Base-by-base conservation (phyloP, 495 filamentous ascomycete species). In the Rhypophila decipiens region DNA sequence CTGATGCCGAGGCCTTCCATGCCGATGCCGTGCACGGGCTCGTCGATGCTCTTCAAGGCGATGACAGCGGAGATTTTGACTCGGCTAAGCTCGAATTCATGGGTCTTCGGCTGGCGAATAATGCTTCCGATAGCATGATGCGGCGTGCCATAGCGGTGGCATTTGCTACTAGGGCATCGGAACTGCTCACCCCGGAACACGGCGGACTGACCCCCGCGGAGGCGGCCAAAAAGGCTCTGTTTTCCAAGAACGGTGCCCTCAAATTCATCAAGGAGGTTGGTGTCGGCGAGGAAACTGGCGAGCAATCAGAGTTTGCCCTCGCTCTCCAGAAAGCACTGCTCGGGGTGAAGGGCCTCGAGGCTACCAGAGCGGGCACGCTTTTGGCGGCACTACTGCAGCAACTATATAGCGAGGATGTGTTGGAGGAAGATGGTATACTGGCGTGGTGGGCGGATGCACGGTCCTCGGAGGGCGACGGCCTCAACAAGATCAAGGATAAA, bases 1-100 rank as follows among this genome's bases (percentile, higher is more conserved):
- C 63, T 36, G 54, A 54, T 39, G 60, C 57, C 24, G 87, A 82
- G 3, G 79, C 82, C 13, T 97, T 96, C 77, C 87, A 96, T 56
- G 74, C 84, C 36, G 93, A 97, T 47, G 93, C 94, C 10, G 82
- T 88, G 2, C 72, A 78, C 55, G 93, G 87, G 51, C 76, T 97
- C 22, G 77, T 90, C 38, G 88, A 95, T 56, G 83, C 88, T 35
- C 72, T 99, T 31, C 70, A 71, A 34, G 68, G 61, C 2, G 60
- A 58, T 17, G 65, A 61, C 24, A 80, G 80, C 45, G 82, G 85
- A 42, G 79, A 87, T 34, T 80, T 88, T n/a, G 87, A 93, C 58
- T 85, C 85, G 10, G 88, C 93, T 8, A 84, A 87, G 55, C 74
- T 97, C 10, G 93, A 99, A 61, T 83, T 99, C 35, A 93, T 85